These are phyloP conservation scores for Debaryomyces coudertii DNA, from an alignment of 1,139 yeast species.

Conservation along the genomic window DNA sequence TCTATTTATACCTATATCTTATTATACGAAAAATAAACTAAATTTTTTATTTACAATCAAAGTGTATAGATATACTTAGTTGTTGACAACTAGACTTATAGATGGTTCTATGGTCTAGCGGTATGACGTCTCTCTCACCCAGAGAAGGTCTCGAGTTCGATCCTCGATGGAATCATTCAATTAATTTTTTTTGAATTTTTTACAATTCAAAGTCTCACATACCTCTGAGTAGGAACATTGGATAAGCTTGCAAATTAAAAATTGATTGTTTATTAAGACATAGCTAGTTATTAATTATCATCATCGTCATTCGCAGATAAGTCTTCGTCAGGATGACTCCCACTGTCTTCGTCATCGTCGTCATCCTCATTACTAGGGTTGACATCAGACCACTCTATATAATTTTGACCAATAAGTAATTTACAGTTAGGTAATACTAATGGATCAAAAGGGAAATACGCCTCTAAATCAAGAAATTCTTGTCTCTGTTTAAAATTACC, in stretches of 20 bases:
- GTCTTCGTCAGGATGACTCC: conserved; percentile 33
- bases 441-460: conserved; percentile 96
- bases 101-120: conserved; percentile 43
- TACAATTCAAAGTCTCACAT: background rate
- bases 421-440: conserved; percentile 69
- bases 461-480: conserved; percentile 85
- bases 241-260: too few species aligned
- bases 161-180: conserved; percentile 45
- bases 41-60: too few species aligned
- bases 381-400: conserved; percentile 76
- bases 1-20: background rate
- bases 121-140: conserved; percentile 46
- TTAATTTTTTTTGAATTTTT: conserved; percentile 12
- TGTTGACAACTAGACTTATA: background rate
- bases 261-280: background rate
- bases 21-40: background rate
- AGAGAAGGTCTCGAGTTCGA: conserved; percentile 47
- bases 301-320: conserved; percentile 36
- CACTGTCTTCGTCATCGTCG: conserved; percentile 63
- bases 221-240: background rate
- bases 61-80: background rate
- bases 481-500: conserved; percentile 58
- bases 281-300: conserved; percentile 14
- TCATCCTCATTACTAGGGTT: conserved; percentile 55
- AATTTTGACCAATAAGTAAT: conserved; percentile 52